Base-by-base conservation (phyloP, 2,329 filamentous ascomycete genomes). In the Grosmannia penicillata region DNA sequence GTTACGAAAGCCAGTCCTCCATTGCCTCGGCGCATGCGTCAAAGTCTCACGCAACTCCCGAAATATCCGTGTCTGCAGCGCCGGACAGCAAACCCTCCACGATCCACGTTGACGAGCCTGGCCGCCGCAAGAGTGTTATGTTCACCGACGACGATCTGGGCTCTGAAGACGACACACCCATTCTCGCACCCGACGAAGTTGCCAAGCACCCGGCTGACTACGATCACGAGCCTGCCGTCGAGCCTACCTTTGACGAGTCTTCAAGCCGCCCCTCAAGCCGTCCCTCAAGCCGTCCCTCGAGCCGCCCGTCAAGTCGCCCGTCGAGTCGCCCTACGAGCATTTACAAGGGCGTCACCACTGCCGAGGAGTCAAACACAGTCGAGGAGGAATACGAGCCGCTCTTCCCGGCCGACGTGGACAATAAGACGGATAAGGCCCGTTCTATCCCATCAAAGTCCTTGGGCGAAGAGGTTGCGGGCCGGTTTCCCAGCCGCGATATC, bases 361-460 rank as follows among this genome's bases (percentile, higher is more conserved):
- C 62, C 39, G 65, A 78, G 56, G 54, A 78, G 61, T 51, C 60
- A 74, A 31, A 86, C 82, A 6, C 62, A 93, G 41, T 28, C 8
- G 85, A 93, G 6, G 80, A 87, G 50, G 87, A 96, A 56, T 96
- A 96, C 51, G 89, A 96, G 55, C 91, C 91, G 2, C 63, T 98
- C 4, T 98, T 98, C 58, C 78, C 83, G 0, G 86, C 91, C 40
- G 82, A 87, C 14, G 68, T 71, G 4, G 71, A 75, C 40, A 62
- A 68, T 38, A 60, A 68, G 21, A 47, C 54, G 17, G 47, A 49
- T 15, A 56, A 61, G 40, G 54, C 61, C 6, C 53, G 55, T 51
- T 40, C 42, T 10, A 22, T 39, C 7, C 31, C 60, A 28, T 39
- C 52, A 33, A 53, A 56, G 30, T 53, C 55, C 19, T 61, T 66